Evolutionary conservation across 257 asterid genomes (phyloP), one percentile per base, ranked within the genome.

Genomic region (Solanum etuberosum): DNA sequence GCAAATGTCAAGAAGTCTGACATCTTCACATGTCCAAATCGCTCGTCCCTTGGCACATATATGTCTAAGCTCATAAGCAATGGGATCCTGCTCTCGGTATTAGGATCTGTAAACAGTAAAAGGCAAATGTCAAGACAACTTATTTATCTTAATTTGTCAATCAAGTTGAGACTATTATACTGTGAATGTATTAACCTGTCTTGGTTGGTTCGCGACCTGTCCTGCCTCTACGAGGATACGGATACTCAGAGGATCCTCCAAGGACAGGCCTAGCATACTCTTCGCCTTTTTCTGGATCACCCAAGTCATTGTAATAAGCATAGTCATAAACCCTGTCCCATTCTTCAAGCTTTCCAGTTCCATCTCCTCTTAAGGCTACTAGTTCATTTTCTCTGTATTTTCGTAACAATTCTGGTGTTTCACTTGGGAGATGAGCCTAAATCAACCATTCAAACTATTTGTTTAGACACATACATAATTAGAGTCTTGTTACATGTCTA

Each of bases 261-360:
- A 90, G 87, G 21, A 88, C 76, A 3, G 88, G 89, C 11, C 93
- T 91, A 5, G 76, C 90, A 46, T 29, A 61, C 4, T 88, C 63
- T 5, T 23, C 2, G 57, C 85, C 91, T 12, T 27, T 82, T 86
- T 89, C 90, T 3, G 93, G 93, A 73, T 87, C 90, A 21, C 93
- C 93, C 86, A 91, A 76, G 71, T 90, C 93, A 77, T 91, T 90
- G 88, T 91, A 91, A 35, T 46, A 86, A 70, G 90, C 93, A 83
- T 91, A 88, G 87, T 88, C 93, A 42, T 91, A 91, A 25, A 91
- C 89, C 48, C 92, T 89, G 31, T 91, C 93, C 93, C 93, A 90
- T 86, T 91, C 91, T 74, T 91, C 38, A 23, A 87, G 91, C 65
- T 88, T 72, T 54, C 91, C 92, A 20, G 80, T 83, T 42, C 91